phyloP scores from a whole-genome alignment of 2,329 filamentous ascomycete genomes.

The Raffaelea ambrosiae region DNA sequence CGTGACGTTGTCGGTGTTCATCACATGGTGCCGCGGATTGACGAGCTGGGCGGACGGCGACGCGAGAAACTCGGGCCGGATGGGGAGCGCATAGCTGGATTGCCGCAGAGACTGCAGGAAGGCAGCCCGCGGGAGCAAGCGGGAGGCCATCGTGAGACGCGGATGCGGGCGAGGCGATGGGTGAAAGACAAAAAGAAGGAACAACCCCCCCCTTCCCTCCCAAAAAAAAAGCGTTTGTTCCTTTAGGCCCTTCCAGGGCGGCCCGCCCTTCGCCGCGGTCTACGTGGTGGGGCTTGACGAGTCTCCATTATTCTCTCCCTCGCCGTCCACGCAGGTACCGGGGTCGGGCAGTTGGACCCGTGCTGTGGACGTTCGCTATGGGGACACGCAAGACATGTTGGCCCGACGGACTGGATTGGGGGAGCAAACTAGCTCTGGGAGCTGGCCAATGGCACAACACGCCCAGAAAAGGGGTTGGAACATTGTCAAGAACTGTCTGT shows the following conservation, averaged over 20 bases:
- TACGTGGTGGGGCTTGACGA: too few species aligned
- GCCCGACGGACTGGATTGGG: too few species aligned
- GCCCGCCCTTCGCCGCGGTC: not conserved
- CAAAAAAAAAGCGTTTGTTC: not conserved
- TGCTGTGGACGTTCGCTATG: too few species aligned
- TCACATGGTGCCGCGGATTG: constrained; percentile 3
- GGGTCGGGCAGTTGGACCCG: too few species aligned
- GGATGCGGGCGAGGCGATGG: not conserved
- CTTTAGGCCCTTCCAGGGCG: not conserved
- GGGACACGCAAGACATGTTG: too few species aligned
- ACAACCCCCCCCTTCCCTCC: too few species aligned
- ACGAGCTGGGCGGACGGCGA: constrained; percentile 1
- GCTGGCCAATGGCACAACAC: too few species aligned
- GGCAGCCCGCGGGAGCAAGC: constrained; percentile 1
- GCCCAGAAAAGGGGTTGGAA: too few species aligned
- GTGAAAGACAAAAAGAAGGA: not conserved
- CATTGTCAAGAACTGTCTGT: too few species aligned
- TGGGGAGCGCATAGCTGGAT: constrained; percentile 1
- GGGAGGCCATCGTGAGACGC: constrained; percentile 1
- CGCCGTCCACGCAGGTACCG: too few species aligned
- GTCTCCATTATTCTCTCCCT: constrained; percentile 42
- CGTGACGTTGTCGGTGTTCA: constrained; percentile 1
- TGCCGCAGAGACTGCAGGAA: constrained; percentile 1
- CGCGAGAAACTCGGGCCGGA: constrained; percentile 3
- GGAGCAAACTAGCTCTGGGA: too few species aligned